These are phyloP conservation scores for Microcera coccophila DNA, from an alignment of 2,329 filamentous ascomycete genomes.

Conservation along the genomic window DNA sequence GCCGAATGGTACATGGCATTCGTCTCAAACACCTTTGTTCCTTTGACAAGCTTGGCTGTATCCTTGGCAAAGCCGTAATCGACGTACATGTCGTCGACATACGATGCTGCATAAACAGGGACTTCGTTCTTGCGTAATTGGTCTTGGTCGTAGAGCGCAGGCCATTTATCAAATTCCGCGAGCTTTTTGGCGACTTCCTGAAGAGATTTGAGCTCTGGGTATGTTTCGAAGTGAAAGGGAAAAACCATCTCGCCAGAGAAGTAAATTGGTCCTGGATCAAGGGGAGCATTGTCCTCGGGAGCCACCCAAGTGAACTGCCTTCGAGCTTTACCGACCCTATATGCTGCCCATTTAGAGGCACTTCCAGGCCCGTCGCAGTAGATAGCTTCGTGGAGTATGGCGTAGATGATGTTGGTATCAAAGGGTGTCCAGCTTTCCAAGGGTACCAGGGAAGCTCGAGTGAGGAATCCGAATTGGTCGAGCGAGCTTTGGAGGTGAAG, in stretches of 20 bases:
- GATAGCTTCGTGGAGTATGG: conserved; percentile 80
- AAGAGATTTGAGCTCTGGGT: conserved; percentile 68
- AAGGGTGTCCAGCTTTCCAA: conserved; percentile 67
- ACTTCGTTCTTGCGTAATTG: conserved; percentile 74
- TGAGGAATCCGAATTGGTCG: conserved; percentile 70
- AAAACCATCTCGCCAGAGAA: conserved; percentile 95
- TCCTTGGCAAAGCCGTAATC: conserved; percentile 69
- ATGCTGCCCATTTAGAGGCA: conserved; percentile 71
- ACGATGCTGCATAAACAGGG: conserved; percentile 81
- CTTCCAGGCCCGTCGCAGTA: conserved; percentile 68
- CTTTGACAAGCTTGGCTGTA: conserved; percentile 70
- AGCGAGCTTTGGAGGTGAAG: conserved; percentile 69
- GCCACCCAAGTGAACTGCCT: conserved; percentile 51
- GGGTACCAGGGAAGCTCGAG: conserved; percentile 62
- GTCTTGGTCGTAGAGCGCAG: conserved; percentile 68
- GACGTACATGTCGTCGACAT: conserved; percentile 89
- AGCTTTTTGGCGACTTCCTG: conserved; percentile 66
- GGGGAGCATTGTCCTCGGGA: conserved; percentile 23
- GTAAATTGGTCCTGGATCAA: conserved; percentile 53
- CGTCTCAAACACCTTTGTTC: conserved; percentile 76
- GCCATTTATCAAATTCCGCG: conserved; percentile 67
- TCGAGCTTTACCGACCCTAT: conserved; percentile 54
- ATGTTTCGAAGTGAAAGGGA: conserved; percentile 78
- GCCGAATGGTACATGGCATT: conserved; percentile 88
- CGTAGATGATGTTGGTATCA: conserved; percentile 77